Evolutionary conservation across 2,329 filamentous ascomycete genomes (phyloP).

Genomic region (Daldinia sp.): DNA sequence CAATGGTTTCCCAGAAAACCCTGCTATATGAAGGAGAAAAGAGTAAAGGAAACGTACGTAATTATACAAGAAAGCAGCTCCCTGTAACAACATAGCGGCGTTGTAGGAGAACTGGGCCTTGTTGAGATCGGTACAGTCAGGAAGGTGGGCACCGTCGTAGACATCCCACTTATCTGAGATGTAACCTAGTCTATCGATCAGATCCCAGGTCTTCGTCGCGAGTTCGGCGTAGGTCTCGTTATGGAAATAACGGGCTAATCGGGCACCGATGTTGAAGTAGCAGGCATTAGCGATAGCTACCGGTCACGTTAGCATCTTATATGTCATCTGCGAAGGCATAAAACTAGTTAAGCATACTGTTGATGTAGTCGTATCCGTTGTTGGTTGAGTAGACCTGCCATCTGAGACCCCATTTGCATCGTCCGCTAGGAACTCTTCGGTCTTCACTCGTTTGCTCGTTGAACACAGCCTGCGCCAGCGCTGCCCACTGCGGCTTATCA

Average conservation of each 20-base stretch:
- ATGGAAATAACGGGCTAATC: conserved; percentile 77
- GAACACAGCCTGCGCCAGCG: conserved; percentile 77
- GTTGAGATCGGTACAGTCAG: conserved; percentile 72
- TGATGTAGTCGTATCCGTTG: conserved; percentile 81
- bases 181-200: conserved; percentile 66
- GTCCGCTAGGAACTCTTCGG: conserved; percentile 68
- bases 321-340: neutral
- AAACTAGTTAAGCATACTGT: conserved; percentile 58
- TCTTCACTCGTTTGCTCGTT: conserved; percentile 69
- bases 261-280: conserved; percentile 74
- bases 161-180: conserved; percentile 73
- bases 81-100: conserved; percentile 70
- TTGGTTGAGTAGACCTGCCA: conserved; percentile 85
- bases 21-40: neutral
- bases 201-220: conserved; percentile 72
- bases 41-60: conserved; percentile 55
- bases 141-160: conserved; percentile 72
- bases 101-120: conserved; percentile 76
- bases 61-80: conserved; percentile 77
- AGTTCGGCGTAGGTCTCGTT: conserved; percentile 74
- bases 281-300: conserved; percentile 70
- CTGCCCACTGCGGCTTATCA: conserved; percentile 69
- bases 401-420: conserved; percentile 76
- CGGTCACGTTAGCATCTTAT: conserved; percentile 23
- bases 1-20: too few species aligned